Percentiles rank a stretch among this genome's conserved stretches.
Conservation (phyloP, 2,329 filamentous ascomycete species). For the Fusarium chlamydosporum region DNA sequence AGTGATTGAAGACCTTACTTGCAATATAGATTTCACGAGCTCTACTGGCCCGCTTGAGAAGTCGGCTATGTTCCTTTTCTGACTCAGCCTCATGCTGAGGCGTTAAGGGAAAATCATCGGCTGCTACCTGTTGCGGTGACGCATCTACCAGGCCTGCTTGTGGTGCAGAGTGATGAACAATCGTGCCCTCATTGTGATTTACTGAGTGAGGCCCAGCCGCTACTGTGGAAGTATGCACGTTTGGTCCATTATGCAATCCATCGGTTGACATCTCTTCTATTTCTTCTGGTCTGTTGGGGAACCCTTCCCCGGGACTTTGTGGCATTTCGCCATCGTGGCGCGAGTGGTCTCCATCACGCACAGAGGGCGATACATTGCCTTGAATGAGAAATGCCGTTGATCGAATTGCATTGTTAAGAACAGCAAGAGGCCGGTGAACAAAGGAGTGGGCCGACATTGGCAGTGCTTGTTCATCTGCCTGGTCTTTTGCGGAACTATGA, state of each 20-base stretch:
- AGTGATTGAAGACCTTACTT: slow-evolving; percentile 62
- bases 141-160: slow-evolving; percentile 13
- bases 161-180: slow-evolving; percentile 12
- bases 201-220: slow-evolving; percentile 9
- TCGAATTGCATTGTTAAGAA: slow-evolving; percentile 23
- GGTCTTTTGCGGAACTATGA: slow-evolving; percentile 25
- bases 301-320: slow-evolving; percentile 10
- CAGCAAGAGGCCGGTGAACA: slow-evolving; percentile 22
- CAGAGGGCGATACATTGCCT: background rate
- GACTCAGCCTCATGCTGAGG: slow-evolving; percentile 17
- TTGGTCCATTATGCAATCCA: background rate
- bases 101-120: slow-evolving; percentile 25
- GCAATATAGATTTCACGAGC: slow-evolving; percentile 75
- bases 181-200: slow-evolving; percentile 22
- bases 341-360: slow-evolving; percentile 7
- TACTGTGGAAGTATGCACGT: slow-evolving; percentile 13
- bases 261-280: slow-evolving; percentile 13
- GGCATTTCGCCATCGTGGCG: slow-evolving; percentile 11
- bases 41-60: slow-evolving; percentile 68
- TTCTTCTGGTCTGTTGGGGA: slow-evolving; percentile 2
- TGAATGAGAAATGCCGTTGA: slow-evolving; percentile 27
- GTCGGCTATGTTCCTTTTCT: slow-evolving; percentile 39
- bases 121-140: slow-evolving; percentile 2
- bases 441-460: slow-evolving; percentile 30
- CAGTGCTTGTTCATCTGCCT: background rate